Evolutionary conservation across 2,329 filamentous ascomycete genomes (phyloP).

Genomic region (Zalaria obscura): DNA sequence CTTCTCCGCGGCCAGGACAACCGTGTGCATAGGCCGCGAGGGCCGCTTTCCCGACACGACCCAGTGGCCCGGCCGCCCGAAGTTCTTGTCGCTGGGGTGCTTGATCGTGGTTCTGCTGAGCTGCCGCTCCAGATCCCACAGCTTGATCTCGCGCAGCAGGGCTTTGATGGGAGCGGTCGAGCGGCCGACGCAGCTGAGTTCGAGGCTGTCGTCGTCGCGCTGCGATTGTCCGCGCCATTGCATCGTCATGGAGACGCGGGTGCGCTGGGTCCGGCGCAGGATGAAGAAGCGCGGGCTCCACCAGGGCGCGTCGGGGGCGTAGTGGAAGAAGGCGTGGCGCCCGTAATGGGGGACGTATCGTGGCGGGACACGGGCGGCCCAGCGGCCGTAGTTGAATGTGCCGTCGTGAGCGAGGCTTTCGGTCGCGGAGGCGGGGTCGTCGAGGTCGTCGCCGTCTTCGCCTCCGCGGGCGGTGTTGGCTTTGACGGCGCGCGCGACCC

Average conservation of each 20-base stretch:
- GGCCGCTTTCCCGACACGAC: constrained; percentile 38
- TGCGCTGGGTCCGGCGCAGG: constrained; percentile 23
- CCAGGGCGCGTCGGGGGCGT: too few species aligned
- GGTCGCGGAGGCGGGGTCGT: constrained; percentile 11
- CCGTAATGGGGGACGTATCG: constrained; percentile 36
- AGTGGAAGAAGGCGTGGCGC: constrained; percentile 26
- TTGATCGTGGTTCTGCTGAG: constrained; percentile 31
- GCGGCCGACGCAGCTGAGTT: constrained; percentile 32
- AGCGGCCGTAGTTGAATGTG: constrained; percentile 36
- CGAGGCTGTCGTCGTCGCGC: constrained; percentile 26
- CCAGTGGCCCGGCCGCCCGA: constrained; percentile 23
- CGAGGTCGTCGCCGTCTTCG: constrained; percentile 18
- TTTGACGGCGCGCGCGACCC: constrained; percentile 21
- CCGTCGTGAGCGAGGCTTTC: constrained; percentile 24
- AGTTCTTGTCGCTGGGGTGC: constrained; percentile 25
- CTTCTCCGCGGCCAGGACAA: constrained; percentile 54
- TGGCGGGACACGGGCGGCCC: constrained; percentile 32
- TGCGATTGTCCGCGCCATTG: constrained; percentile 8
- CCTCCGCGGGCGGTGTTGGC: constrained; percentile 25
- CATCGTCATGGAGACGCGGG: constrained; percentile 9
- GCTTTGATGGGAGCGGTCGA: constrained; percentile 34
- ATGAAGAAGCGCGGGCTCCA: constrained; percentile 19
- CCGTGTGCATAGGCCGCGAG: constrained; percentile 57
- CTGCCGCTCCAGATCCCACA: constrained; percentile 27
- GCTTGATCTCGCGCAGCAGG: constrained; percentile 29